phyloP scores from a whole-genome alignment of 306 rosid species.

The Corylus americana region DNA sequence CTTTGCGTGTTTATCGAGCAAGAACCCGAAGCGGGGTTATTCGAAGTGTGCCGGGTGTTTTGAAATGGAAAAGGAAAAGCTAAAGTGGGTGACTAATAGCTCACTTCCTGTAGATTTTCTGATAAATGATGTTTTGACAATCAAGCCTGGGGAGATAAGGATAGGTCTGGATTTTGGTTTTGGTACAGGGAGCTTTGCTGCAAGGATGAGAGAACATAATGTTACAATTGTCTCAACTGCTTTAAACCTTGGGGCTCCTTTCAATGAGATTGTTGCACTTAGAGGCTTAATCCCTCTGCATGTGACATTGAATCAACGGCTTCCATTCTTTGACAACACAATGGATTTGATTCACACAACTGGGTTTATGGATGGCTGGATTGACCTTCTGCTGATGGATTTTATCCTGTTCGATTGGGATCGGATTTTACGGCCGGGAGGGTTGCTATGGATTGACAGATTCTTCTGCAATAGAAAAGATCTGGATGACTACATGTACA shows the following conservation, averaged over 20 bases:
- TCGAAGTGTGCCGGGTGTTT: constrained; percentile 81
- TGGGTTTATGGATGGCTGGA: constrained; percentile 92
- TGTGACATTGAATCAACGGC: constrained; percentile 71
- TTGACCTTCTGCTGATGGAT: constrained; percentile 69
- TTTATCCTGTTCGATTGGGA: constrained; percentile 91
- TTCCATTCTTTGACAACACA: constrained; percentile 84
- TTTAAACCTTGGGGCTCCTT: constrained; percentile 89
- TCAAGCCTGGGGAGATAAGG: constrained; percentile 66
- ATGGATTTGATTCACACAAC: constrained; percentile 85
- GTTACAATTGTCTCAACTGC: constrained; percentile 82
- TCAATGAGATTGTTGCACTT: constrained; percentile 80
- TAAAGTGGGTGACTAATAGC: constrained; percentile 70
- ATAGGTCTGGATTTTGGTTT: constrained; percentile 81
- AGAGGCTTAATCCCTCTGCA: constrained; percentile 85
- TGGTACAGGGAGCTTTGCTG: constrained; percentile 88
- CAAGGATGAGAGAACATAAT: constrained; percentile 84
- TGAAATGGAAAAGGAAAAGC: constrained; percentile 87
- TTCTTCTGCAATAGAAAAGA: constrained; percentile 75
- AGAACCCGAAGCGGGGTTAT: constrained; percentile 68
- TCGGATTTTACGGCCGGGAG: constrained; percentile 80
- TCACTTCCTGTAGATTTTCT: constrained; percentile 51
- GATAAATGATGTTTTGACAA: constrained; percentile 50
- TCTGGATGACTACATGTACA: constrained; percentile 81
- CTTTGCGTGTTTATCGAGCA: constrained; percentile 72
- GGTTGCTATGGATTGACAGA: constrained; percentile 74